A percentile compares a stretch with the other conserved stretches of the same genome.
Conservation (phyloP, 805 yeast genomes). For the Yamadazyma kitorensis region DNA sequence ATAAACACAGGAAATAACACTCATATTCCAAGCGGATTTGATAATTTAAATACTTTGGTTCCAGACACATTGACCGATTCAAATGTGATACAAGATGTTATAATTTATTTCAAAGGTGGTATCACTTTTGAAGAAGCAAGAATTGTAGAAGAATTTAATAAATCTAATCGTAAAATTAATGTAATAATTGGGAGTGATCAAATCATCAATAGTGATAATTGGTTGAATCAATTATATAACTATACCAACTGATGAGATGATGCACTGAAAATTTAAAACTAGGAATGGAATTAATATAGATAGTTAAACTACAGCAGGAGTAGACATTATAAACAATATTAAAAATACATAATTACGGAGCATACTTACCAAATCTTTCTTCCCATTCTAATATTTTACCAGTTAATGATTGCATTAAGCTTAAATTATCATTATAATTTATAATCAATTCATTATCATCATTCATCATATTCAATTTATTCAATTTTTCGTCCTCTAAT, state of each 20-base stretch:
- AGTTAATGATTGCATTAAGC: conserved; percentile 70
- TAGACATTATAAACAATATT: too few species aligned
- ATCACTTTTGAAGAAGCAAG: conserved; percentile 91
- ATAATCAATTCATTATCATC: conserved; percentile 40
- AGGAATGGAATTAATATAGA: too few species aligned
- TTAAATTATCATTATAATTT: conserved; percentile 57
- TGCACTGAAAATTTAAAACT: not conserved
- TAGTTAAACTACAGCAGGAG: too few species aligned
- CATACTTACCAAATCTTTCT: conserved; percentile 57
- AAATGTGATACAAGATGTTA: conserved; percentile 46
- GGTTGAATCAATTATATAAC: conserved; percentile 34
- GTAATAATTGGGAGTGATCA: conserved; percentile 73
- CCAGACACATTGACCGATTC: conserved; percentile 26
- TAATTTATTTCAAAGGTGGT: conserved; percentile 80
- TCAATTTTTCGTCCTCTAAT: conserved; percentile 68
- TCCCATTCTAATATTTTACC: conserved; percentile 77
- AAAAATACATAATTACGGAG: conserved; percentile 23
- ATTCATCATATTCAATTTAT: conserved; percentile 46
- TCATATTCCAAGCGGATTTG: conserved; percentile 1
- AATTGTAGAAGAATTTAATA: conserved; percentile 60
- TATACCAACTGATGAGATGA: too few species aligned
- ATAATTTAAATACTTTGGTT: conserved; percentile 27
- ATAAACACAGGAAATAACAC: conserved; percentile 2
- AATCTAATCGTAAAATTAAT: conserved; percentile 53
- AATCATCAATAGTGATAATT: conserved; percentile 31